Base-by-base conservation (phyloP, 257 asterid genomes). In the Asclepias syriaca region DNA sequence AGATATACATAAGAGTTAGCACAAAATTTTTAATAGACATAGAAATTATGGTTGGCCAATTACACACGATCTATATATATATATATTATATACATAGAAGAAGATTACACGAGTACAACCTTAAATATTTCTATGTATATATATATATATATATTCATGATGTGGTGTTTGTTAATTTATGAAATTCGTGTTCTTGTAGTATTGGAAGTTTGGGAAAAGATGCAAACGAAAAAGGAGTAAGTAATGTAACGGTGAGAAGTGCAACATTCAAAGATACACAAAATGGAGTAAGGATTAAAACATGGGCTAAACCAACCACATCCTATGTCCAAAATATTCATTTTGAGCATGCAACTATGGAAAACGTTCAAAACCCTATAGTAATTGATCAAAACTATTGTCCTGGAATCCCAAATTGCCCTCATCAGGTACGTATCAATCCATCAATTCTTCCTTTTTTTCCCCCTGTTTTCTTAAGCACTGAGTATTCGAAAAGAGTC, bases 281-380 rank as follows among this genome's bases (percentile, higher is more conserved):
- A 46, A 66, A 66, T 46, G 71, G 71, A 3, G 29, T 66, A 7
- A 66, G 71, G 71, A 66, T 66, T 7, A 66, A 66, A 46, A 43
- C 71, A 22, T 66, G 56, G 71, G 71, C 56, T 14, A 21, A 1
- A 5, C 71, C 71, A 10, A 9, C 9, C 18, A 21, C 15, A 24
- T 43, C 56, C 22, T 66, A 13, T 12, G 71, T 66, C 32, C 10
- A 5, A 21, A 14, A 46, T 24, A 6, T 66, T 21, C 2, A 46
- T n/a, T 66, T 66, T 57, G 43, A 66, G 15, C 3, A 46, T 45
- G 58, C 39, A 16, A 39, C 13, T 13, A 66, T 66, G 71, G 3
- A 10, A 43, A 66, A 66, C 27, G 71, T 66, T 2, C 19, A 66
- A 66, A 39, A 66, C 49, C 71, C 71, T 21, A 66, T 66, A 13